Evolutionary conservation across 2,329 filamentous ascomycete genomes (phyloP), one percentile per base, ranked within the genome.

Genomic region (Exophiala aquamarina): DNA sequence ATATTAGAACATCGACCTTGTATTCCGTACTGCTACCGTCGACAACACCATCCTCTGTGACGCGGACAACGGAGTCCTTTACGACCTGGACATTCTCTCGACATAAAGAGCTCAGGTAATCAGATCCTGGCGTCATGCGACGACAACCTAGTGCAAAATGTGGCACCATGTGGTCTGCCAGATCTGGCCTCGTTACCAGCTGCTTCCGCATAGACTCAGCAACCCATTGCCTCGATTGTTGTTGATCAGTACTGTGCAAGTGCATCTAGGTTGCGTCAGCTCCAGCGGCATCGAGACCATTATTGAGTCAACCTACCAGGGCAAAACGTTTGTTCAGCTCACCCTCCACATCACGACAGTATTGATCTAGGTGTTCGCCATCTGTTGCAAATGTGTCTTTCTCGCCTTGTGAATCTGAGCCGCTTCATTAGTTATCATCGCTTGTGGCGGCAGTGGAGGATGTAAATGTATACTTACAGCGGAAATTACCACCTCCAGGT

Each of bases 1-100:
- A 87, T 55, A 88, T 79, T 3, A 87, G 69, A 10, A 79, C 78
- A 50, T 86, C 83, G 0, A 84, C 80, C 11, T 79, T 71, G 3
- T 80, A 67, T 20, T 76, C 69, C 0, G 60, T 61, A 2, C 82
- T 82, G 54, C 86, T 82, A 0, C 62, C 66, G 0, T 79, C 83
- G 55, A 81, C 73, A 36, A 86, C 83, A 0, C 81, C 80, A 0
- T 70, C 78, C 28, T 69, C 66, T 0, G 78, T 84, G 50, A 87
- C 80, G 0, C 73, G 69, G 14, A 70, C 68, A 58, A 86, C 86
- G 0, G 64, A 72, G 0, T 73, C 74, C 23, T 70, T 71, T 55
- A 84, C 78, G 52, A 76, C 72, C 50, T 74, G 69, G 3, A 76
- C 71, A 41, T 76, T 76, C 6, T 64, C 61, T 41, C 75, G 63